A percentile compares a stretch with the other conserved stretches of the same genome.
Conservation (phyloP, 1,139 yeast species). For the Tardiomyces blankii region DNA sequence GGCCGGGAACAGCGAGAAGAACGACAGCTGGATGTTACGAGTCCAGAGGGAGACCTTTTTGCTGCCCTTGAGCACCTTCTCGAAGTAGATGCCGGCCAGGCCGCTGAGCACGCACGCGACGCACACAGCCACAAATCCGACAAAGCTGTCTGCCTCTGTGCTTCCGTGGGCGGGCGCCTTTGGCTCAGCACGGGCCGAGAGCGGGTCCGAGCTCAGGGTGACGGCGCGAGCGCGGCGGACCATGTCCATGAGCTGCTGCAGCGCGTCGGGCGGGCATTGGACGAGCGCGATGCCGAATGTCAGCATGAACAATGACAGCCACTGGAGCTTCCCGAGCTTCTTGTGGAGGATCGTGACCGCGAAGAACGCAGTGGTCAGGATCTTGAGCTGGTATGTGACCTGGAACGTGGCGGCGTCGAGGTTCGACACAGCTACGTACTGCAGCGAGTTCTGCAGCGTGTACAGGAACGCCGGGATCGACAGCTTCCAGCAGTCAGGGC, state of each 20-base stretch:
- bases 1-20: conserved; percentile 32
- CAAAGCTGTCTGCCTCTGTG: conserved; percentile 17
- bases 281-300: conserved; percentile 31
- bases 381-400: conserved; percentile 33
- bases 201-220: not conserved
- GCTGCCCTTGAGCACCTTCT: conserved; percentile 30
- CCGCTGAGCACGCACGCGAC: conserved; percentile 30
- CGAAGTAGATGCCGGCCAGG: conserved; percentile 33
- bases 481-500: conserved; percentile 30
- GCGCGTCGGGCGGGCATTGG: conserved; percentile 27
- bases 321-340: conserved; percentile 22
- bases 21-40: conserved; percentile 30
- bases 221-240: conserved; percentile 2
- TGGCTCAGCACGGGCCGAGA: conserved; percentile 7
- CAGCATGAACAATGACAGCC: conserved; percentile 28
- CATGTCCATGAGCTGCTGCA: conserved; percentile 12
- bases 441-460: conserved; percentile 31
- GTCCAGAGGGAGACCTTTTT: conserved; percentile 28
- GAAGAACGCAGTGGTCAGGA: conserved; percentile 33
- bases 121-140: conserved; percentile 29
- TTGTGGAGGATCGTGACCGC: conserved; percentile 30
- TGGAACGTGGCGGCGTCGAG: conserved; percentile 34
- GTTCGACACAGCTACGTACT: conserved; percentile 32
- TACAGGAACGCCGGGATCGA: conserved; percentile 32
- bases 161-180: conserved; percentile 11